Conservation (phyloP, 495 filamentous ascomycete genomes). For the Copromyces sp. region DNA sequence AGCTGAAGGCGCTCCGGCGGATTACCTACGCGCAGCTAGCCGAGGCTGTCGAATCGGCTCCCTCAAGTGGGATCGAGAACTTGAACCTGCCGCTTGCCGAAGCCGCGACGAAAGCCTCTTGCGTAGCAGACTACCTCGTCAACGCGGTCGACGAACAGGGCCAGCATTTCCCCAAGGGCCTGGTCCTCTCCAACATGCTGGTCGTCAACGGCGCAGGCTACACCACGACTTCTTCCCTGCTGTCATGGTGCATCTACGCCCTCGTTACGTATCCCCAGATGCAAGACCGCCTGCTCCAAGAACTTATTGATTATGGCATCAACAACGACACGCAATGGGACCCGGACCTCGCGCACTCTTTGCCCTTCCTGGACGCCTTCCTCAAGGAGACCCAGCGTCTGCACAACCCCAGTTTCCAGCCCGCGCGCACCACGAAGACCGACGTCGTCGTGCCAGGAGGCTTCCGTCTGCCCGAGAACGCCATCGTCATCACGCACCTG, state of each 20-base stretch:
- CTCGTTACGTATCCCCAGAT: conserved; percentile 37
- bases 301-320: conserved; percentile 39
- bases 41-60: conserved; percentile 28
- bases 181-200: conserved; percentile 13
- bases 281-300: conserved; percentile 44
- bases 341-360: conserved; percentile 28
- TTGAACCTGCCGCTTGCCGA: conserved; percentile 41
- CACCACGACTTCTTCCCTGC: conserved; percentile 40
- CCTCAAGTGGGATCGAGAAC: conserved; percentile 21
- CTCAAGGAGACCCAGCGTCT: conserved; percentile 48
- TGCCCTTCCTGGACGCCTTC: conserved; percentile 43
- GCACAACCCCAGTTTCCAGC: conserved; percentile 47
- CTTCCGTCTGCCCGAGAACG: conserved; percentile 38
- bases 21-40: conserved; percentile 26
- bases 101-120: conserved; percentile 36
- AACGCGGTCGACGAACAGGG: conserved; percentile 43
- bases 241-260: conserved; percentile 45
- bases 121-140: conserved; percentile 32
- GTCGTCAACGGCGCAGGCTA: conserved; percentile 42
- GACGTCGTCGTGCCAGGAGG: conserved; percentile 47
- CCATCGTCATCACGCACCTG: conserved; percentile 39
- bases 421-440: conserved; percentile 39
- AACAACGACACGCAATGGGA: conserved; percentile 25
- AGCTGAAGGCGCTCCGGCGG: conserved; percentile 20
- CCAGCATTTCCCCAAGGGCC: conserved; percentile 34